These are phyloP conservation scores for Alternaria dauci DNA, from an alignment of 2,329 filamentous ascomycete genomes.

Conservation along the genomic window DNA sequence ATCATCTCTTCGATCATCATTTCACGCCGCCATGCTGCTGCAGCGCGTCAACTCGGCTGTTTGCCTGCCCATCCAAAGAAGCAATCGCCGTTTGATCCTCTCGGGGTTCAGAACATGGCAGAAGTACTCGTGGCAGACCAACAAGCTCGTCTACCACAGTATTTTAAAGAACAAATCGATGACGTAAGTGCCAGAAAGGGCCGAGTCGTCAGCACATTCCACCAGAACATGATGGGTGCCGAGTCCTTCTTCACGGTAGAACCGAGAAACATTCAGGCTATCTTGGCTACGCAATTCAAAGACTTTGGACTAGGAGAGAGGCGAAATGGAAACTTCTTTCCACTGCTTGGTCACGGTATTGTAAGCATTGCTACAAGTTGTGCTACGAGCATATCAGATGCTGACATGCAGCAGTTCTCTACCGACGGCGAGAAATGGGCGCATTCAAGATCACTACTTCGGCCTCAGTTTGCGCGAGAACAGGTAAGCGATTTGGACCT, in stretches of 20 bases:
- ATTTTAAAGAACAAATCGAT: constrained; percentile 28
- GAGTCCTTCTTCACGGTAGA: constrained; percentile 48
- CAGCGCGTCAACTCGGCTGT: constrained; percentile 54
- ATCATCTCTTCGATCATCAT: constrained; percentile 35
- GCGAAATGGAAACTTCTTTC: constrained; percentile 49
- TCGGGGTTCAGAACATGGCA: constrained; percentile 60
- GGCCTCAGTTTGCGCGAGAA: constrained; percentile 47
- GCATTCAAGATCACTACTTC: constrained; percentile 43
- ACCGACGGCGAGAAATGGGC: constrained; percentile 44
- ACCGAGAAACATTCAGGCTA: constrained; percentile 56
- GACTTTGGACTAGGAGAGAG: constrained; percentile 53
- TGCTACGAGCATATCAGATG: background rate
- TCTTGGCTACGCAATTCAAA: constrained; percentile 57
- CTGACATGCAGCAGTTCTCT: constrained; percentile 34
- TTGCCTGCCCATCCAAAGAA: constrained; percentile 50
- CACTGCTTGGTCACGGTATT: constrained; percentile 53
- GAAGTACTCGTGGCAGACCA: constrained; percentile 52
- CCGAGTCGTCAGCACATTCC: constrained; percentile 38
- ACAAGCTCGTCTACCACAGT: constrained; percentile 44
- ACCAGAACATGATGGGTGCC: constrained; percentile 28
- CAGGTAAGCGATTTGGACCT: constrained; percentile 46
- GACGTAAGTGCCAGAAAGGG: constrained; percentile 29
- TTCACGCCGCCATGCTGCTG: constrained; percentile 44
- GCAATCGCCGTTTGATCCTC: constrained; percentile 53
- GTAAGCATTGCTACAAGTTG: constrained; percentile 24